Base-by-base conservation (phyloP, 305 asterid genomes). In the Andrographis paniculata region DNA sequence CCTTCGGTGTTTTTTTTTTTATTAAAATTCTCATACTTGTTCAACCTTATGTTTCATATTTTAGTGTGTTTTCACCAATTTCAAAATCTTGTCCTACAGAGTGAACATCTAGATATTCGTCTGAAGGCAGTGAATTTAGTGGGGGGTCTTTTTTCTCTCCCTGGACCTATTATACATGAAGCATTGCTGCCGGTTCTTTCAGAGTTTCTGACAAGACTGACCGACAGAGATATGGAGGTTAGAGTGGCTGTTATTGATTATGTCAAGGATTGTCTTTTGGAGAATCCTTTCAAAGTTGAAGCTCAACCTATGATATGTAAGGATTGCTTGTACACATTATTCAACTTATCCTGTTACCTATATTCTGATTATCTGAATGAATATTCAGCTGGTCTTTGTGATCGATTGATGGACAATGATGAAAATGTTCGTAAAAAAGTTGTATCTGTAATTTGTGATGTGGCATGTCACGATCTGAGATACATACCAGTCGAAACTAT, bases 381-480 rank as follows among this genome's bases (percentile, higher is more conserved):
- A 52, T 65, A 71, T 68, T 45, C 83, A 92, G 99, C 91, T 74
- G 82, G 88, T 53, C 86, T 87, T 36, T 62, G 84, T 67, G 99
- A 84, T 46, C 87, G 93, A 48, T 66, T 87, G 64, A 57, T 87
- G 82, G 97, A 92, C 68, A 72, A 77, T 43, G 99, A 84, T 71
- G 97, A 87, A 64, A 84, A 70, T 63, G 87, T 92, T 27, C 94
- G 97, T 53, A 87, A 79, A 52, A 87, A 84, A 77, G 99, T 84
- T 43, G 97, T 92, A 44, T 72, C 76, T 41, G 95, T 77, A 42
- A 55, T 92, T 55, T 87, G 94, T 63, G 99, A 92, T 58, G 91
- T 84, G 37, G 91, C 79, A 33, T 84, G 88, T 41, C 76, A 72
- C 45, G 66, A 70, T 68, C 63, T 76, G 55, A 20, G 82, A 41